Evolutionary conservation across 2,329 filamentous ascomycete genomes (phyloP), one percentile per base, ranked within the genome.

Genomic region (Bipolaris victoriae): DNA sequence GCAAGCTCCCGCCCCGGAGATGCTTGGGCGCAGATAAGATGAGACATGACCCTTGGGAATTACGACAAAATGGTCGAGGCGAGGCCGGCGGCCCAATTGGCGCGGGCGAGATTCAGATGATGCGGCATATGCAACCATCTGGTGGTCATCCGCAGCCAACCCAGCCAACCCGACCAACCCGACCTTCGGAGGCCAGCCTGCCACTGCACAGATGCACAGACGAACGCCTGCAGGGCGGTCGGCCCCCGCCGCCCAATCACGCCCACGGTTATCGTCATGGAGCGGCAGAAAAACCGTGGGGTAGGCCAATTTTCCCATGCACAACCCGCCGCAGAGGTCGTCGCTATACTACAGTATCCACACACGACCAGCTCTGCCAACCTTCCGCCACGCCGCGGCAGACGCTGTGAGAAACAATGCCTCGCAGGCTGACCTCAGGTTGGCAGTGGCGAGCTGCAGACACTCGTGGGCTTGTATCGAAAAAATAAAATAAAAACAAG

Each of bases 271-370:
- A 57, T 58, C 62, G 70, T 65, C 67, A 71, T 66, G 62, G 56
- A 41, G 15, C 56, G 69, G 71, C 72, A 74, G 71, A 60, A 60
- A 73, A 69, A 67, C 69, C 72, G 72, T 75, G 73, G 72, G 73
- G 72, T 74, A 75, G 64, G 63, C 59, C 62, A 62, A 69, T 69
- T 66, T 70, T 70, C 67, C 63, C 60, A 61, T 61, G 65, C 66
- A 63, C 68, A 63, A 70, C 63, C 67, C 63, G 54, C 54, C 55
- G 52, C 58, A 50, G 51, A 47, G 52, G 57, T 61, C 62, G 66
- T 20, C 20, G 20, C 46, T 55, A 64, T 51, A 61, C 7, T 7
- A 7, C 26, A 7, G 57, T 65, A 58, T 52, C 55, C 57, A 58
- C 63, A 64, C 58, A 62, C 59, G 53, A 64, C 59, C 56, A 63